These are phyloP conservation scores for Roridomyces roridus DNA, from an alignment of 768 basidiomycete genomes.

Conservation along the genomic window DNA sequence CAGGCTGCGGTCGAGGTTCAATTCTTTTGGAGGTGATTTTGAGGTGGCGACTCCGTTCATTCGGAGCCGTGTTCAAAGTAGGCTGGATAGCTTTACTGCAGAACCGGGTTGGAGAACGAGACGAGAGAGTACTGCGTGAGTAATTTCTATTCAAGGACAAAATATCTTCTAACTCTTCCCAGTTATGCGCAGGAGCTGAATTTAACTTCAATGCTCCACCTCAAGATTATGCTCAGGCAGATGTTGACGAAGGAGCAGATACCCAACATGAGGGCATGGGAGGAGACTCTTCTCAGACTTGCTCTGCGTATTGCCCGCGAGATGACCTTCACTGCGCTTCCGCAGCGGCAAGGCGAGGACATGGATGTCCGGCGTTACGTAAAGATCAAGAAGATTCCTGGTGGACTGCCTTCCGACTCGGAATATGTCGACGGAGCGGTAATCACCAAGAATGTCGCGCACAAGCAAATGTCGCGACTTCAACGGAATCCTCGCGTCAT, in stretches of 20 bases:
- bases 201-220: slow-evolving; percentile 84
- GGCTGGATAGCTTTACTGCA: slow-evolving; percentile 60
- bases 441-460: slow-evolving; percentile 97
- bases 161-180: slow-evolving; percentile 12
- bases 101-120: slow-evolving; percentile 88
- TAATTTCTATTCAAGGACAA: background rate
- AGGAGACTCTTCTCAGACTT: slow-evolving; percentile 79
- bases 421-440: slow-evolving; percentile 98
- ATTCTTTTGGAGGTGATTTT: slow-evolving; percentile 70
- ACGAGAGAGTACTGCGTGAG: slow-evolving; percentile 90
- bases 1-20: slow-evolving; percentile 65
- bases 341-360: slow-evolving; percentile 84
- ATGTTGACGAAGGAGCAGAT: slow-evolving; percentile 85
- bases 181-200: slow-evolving; percentile 89
- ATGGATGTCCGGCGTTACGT: slow-evolving; percentile 96
- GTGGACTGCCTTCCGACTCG: slow-evolving; percentile 89
- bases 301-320: slow-evolving; percentile 88
- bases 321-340: slow-evolving; percentile 73
- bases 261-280: slow-evolving; percentile 88
- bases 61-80: slow-evolving; percentile 83
- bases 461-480: slow-evolving; percentile 89
- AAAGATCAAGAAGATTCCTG: slow-evolving; percentile 98
- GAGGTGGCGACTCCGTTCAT: slow-evolving; percentile 81
- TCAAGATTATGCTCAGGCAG: slow-evolving; percentile 90
- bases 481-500: slow-evolving; percentile 91